phyloP scores from a whole-genome alignment of 108 stramenopile species.

The Pinguiococcus pyrenoidosus region DNA sequence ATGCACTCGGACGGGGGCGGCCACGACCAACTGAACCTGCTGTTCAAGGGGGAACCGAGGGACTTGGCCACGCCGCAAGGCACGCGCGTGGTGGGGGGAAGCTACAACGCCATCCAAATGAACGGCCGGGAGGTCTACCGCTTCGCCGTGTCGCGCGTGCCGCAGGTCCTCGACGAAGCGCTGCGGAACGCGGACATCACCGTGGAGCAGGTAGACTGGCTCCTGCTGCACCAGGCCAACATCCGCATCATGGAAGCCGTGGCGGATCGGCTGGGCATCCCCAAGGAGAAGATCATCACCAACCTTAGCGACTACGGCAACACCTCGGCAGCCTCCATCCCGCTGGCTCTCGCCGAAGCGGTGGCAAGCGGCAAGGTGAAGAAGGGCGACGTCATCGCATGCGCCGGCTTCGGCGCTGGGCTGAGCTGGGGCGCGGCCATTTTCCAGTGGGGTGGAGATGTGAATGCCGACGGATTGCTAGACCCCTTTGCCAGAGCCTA shows the following conservation, averaged over 20 bases:
- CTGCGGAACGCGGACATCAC: constrained; percentile 66
- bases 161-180: constrained; percentile 69
- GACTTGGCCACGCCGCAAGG: constrained; percentile 53
- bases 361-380: constrained; percentile 73
- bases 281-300: constrained; percentile 67
- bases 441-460: constrained; percentile 65
- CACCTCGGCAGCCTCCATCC: constrained; percentile 82
- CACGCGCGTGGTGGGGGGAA: constrained; percentile 51
- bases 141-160: constrained; percentile 38
- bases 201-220: constrained; percentile 75
- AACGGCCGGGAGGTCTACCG: constrained; percentile 84
- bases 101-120: constrained; percentile 65
- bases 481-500: no score
- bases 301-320: constrained; percentile 81
- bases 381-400: constrained; percentile 88
- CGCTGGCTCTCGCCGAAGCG: constrained; percentile 82
- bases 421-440: constrained; percentile 90
- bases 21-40: constrained; percentile 60
- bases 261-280: constrained; percentile 69
- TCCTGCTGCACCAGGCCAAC: constrained; percentile 82
- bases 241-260: constrained; percentile 93
- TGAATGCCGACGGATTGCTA: no score
- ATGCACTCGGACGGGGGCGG: constrained; percentile 80
- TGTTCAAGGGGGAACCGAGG: constrained; percentile 55
- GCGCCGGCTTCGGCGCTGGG: constrained; percentile 94